Evolutionary conservation across 2,329 filamentous ascomycete species (phyloP).

Genomic region (Phoma sp.): DNA sequence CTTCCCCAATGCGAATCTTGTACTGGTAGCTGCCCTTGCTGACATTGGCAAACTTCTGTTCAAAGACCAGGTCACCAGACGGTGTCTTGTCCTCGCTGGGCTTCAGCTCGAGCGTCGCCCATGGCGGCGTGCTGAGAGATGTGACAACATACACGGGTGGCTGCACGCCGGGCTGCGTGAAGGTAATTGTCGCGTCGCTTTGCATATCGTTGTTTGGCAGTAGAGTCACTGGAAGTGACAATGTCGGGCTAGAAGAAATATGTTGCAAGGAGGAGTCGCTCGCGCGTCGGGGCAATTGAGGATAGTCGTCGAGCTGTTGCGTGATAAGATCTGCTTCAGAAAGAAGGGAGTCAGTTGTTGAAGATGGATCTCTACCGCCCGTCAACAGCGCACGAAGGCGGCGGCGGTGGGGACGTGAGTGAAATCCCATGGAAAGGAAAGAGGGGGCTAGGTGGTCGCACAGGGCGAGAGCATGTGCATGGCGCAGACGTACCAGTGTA

Average conservation of each 20-base stretch:
- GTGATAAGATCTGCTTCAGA: slow-evolving; percentile 20
- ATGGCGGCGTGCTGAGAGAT: slow-evolving; percentile 70
- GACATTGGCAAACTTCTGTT: slow-evolving; percentile 60
- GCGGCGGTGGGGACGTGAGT: slow-evolving; percentile 24
- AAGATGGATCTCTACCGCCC: slow-evolving; percentile 21
- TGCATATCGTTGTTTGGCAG: slow-evolving; percentile 26
- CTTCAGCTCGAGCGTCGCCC: slow-evolving; percentile 71
- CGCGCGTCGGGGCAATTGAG: slow-evolving; percentile 23
- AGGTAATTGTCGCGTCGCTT: slow-evolving; percentile 62
- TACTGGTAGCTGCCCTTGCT: slow-evolving; percentile 70
- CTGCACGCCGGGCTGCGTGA: slow-evolving; percentile 62
- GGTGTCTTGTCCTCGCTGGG: slow-evolving; percentile 52
- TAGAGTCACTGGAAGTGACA: slow-evolving; percentile 1
- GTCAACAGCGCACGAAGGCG: slow-evolving; percentile 24
- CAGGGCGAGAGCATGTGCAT: slow-evolving; percentile 21
- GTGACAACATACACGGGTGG: slow-evolving; percentile 75
- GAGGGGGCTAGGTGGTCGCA: slow-evolving; percentile 22
- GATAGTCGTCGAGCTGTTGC: slow-evolving; percentile 4
- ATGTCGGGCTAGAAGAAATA: slow-evolving; percentile 3
- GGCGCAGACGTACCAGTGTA: slow-evolving; percentile 11
- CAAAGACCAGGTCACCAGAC: slow-evolving; percentile 64
- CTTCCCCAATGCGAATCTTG: slow-evolving; percentile 72
- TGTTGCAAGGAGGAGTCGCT: slow-evolving; percentile 15
- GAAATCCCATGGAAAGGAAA: slow-evolving; percentile 23
- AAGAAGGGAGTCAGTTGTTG: slow-evolving; percentile 39